Evolutionary conservation across 305 asterid genomes (phyloP).

Genomic region (Fraxinus xanthoxyloides): DNA sequence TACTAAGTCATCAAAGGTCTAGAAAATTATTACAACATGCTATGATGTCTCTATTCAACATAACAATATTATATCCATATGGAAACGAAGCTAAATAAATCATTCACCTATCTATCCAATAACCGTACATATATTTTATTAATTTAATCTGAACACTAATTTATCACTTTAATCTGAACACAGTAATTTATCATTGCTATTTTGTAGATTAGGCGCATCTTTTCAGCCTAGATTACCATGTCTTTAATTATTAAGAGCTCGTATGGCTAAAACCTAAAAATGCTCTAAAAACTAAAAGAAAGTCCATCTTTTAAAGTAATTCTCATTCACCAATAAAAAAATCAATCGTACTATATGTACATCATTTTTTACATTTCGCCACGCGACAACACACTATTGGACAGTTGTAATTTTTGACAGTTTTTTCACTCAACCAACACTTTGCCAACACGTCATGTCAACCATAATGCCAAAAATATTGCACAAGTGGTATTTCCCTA

Average conservation of each 20-base stretch:
- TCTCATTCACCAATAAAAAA: background rate
- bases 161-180: background rate
- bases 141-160: background rate
- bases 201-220: background rate
- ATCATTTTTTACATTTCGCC: background rate
- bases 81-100: slow-evolving; percentile 4
- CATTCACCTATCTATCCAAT: background rate
- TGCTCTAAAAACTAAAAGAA: background rate
- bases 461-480: background rate
- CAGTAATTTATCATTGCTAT: background rate
- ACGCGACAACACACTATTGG: background rate
- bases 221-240: background rate
- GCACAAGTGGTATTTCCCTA: background rate
- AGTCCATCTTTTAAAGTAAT: background rate
- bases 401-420: background rate
- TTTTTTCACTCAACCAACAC: background rate
- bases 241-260: background rate
- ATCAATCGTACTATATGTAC: background rate
- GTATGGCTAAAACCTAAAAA: background rate
- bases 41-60: background rate
- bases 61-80: background rate
- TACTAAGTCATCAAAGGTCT: background rate
- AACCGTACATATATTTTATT: background rate
- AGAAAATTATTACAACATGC: background rate
- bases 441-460: background rate